Evolutionary conservation across 2,329 filamentous ascomycete species (phyloP).

Genomic region (Fusarium caatingaense): DNA sequence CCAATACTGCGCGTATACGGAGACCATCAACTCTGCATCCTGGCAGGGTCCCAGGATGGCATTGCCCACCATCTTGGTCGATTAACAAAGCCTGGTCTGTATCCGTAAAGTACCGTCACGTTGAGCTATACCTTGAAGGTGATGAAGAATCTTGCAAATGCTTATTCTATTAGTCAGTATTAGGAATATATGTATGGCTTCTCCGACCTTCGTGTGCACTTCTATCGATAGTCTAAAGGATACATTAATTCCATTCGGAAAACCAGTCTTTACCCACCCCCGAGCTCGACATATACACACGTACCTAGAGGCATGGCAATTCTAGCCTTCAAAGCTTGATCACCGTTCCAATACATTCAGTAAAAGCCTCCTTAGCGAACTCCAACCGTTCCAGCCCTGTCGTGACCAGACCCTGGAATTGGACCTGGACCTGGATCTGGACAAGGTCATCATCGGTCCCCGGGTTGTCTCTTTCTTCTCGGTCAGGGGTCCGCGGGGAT

Average conservation of each 20-base stretch:
- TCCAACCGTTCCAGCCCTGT: conserved; percentile 1
- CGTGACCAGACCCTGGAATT: not conserved
- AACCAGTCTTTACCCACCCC: not conserved
- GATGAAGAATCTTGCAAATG: not conserved
- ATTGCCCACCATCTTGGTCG: conserved; percentile 37
- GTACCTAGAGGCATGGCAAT: not conserved
- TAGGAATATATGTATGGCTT: not conserved
- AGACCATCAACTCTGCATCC: conserved; percentile 23
- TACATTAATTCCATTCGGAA: too few species aligned
- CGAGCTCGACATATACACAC: not conserved
- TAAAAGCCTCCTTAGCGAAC: conserved; percentile 14
- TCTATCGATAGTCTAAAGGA: not conserved
- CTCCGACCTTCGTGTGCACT: not conserved
- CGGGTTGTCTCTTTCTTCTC: conserved; percentile 61
- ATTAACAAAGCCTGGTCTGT: not conserved
- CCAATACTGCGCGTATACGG: conserved; percentile 18
- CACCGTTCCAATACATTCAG: not conserved
- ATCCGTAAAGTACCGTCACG: not conserved
- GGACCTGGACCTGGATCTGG: not conserved
- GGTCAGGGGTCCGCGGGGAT: conserved; percentile 41
- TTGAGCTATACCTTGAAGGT: not conserved
- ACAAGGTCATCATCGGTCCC: conserved; percentile 3
- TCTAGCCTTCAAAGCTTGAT: not conserved
- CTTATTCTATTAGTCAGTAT: conserved; percentile 57
- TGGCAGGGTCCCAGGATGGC: conserved; percentile 32